Evolutionary conservation across 1,284 basidiomycete genomes (phyloP).

Genomic region (Heterobasidion occidentale): DNA sequence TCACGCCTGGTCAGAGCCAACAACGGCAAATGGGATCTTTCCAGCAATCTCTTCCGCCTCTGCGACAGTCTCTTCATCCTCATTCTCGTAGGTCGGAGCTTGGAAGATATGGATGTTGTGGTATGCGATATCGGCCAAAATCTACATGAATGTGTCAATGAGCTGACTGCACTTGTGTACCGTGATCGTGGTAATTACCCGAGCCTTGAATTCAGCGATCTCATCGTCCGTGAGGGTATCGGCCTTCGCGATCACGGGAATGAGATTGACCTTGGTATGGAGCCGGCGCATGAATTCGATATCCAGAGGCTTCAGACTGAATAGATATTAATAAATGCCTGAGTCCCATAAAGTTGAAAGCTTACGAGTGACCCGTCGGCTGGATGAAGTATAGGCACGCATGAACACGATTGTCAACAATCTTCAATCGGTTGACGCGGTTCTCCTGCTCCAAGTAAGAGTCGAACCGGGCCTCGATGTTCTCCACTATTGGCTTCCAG

Average conservation of each 20-base stretch:
- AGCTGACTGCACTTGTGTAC: neutral
- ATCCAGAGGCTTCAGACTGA: slow-evolving; percentile 90
- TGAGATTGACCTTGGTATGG: slow-evolving; percentile 94
- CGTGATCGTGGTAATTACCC: slow-evolving; percentile 47
- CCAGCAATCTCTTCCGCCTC: slow-evolving; percentile 94
- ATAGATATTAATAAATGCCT: slow-evolving; percentile 1
- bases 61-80: slow-evolving; percentile 93
- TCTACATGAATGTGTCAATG: slow-evolving; percentile 33
- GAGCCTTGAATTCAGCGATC: slow-evolving; percentile 83
- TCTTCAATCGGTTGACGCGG: slow-evolving; percentile 86
- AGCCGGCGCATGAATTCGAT: slow-evolving; percentile 96
- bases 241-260: slow-evolving; percentile 94
- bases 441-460: slow-evolving; percentile 97
- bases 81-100: slow-evolving; percentile 91
- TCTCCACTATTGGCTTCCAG: slow-evolving; percentile 96
- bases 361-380: slow-evolving; percentile 94
- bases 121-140: slow-evolving; percentile 84
- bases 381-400: slow-evolving; percentile 98
- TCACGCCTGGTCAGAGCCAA: slow-evolving; percentile 84
- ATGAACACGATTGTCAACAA: slow-evolving; percentile 84
- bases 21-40: slow-evolving; percentile 96
- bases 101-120: slow-evolving; percentile 96
- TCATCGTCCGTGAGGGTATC: slow-evolving; percentile 97
- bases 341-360: slow-evolving; percentile 11
- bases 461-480: slow-evolving; percentile 95